Percentiles rank a stretch among this genome's conserved stretches.
phyloP scores from a whole-genome alignment of 345 rosid genomes.

The Noccaea bulbosa region DNA sequence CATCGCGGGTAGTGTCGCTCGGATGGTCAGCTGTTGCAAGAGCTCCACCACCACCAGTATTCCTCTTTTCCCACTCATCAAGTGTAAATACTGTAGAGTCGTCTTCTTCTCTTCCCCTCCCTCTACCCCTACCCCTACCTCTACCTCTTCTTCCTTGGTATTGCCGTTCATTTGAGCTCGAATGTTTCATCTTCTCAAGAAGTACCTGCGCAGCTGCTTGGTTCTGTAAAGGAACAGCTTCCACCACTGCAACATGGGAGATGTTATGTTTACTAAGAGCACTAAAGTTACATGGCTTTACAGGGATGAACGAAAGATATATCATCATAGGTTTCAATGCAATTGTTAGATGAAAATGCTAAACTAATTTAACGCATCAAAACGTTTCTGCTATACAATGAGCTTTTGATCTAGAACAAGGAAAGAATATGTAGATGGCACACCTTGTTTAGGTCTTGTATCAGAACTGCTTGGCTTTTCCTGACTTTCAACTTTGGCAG shows the following conservation, averaged over 20 bases:
- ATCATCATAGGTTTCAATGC: slow-evolving; percentile 6
- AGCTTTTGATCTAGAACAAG: slow-evolving; percentile 12
- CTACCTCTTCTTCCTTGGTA: slow-evolving; percentile 55
- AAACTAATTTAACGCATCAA: slow-evolving; percentile 3
- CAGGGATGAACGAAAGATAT: background rate
- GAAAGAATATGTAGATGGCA: slow-evolving; percentile 24
- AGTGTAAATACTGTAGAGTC: slow-evolving; percentile 62
- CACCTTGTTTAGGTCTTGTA: slow-evolving; percentile 79
- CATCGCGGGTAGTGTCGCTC: slow-evolving; percentile 57
- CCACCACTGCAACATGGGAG: slow-evolving; percentile 55
- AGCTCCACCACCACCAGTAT: slow-evolving; percentile 42
- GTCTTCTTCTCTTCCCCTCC: slow-evolving; percentile 68
- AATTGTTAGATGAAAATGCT: slow-evolving; percentile 12
- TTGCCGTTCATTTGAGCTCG: slow-evolving; percentile 47
- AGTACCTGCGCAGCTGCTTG: slow-evolving; percentile 94
- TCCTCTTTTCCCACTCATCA: slow-evolving; percentile 76
- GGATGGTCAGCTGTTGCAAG: slow-evolving; percentile 44
- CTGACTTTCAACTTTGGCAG: slow-evolving; percentile 47
- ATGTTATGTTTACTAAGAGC: slow-evolving; percentile 17
- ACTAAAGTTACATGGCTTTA: background rate
- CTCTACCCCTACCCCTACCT: slow-evolving; percentile 65
- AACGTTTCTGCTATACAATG: background rate
- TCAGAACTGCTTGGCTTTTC: slow-evolving; percentile 65
- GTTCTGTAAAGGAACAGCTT: slow-evolving; percentile 77
- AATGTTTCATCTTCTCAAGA: slow-evolving; percentile 73